These are phyloP conservation scores for Pythium biforme DNA, from an alignment of 352 stramenopile genomes.

Conservation along the genomic window DNA sequence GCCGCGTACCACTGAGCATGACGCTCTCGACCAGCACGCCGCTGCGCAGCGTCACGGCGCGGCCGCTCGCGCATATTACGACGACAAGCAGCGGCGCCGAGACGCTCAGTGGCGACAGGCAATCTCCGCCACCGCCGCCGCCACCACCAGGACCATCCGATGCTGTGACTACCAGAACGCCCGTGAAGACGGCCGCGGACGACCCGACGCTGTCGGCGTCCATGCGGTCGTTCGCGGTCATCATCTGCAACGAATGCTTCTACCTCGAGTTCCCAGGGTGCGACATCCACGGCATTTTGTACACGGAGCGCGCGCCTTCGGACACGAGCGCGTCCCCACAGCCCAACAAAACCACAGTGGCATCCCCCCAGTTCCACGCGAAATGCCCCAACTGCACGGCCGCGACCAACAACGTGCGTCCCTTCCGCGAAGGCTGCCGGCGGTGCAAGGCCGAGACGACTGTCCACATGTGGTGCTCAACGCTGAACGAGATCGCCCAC, in stretches of 20 bases:
- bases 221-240: conserved; percentile 75
- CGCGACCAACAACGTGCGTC: conserved; percentile 79
- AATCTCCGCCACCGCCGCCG: background rate
- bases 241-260: conserved; percentile 78
- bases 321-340: background rate
- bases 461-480: conserved; percentile 74
- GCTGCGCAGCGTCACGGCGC: conserved; percentile 29
- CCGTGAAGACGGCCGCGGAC: conserved; percentile 3
- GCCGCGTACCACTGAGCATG: conserved; percentile 6
- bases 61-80: conserved; percentile 27
- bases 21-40: conserved; percentile 24
- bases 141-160: too few species aligned
- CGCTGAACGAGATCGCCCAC: conserved; percentile 58
- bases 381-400: conserved; percentile 84
- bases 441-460: conserved; percentile 73
- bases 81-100: conserved; percentile 15
- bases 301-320: conserved; percentile 61
- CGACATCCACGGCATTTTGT: conserved; percentile 81
- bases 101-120: background rate
- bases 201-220: conserved; percentile 23
- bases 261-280: conserved; percentile 89
- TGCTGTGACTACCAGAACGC: background rate
- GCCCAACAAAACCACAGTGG: too few species aligned
- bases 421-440: conserved; percentile 82
- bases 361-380: conserved; percentile 63